phyloP scores from a whole-genome alignment of 1,284 basidiomycete species.

The Ganoderma resinaceum region DNA sequence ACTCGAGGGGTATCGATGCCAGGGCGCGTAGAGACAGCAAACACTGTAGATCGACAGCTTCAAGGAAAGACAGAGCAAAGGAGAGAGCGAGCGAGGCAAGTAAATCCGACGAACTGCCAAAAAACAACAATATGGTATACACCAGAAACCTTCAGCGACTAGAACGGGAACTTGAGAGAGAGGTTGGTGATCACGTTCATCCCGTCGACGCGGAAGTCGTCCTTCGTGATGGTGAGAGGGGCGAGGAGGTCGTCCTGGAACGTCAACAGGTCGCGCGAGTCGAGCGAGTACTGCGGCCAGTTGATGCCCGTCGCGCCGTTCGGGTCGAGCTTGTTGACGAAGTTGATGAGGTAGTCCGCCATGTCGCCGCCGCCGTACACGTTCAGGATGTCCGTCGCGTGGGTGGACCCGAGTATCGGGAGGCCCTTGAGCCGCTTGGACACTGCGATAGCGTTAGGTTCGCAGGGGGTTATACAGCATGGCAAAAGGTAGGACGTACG shows the following conservation, averaged over 20 bases:
- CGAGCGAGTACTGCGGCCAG: constrained; percentile 33
- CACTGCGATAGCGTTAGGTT: constrained; percentile 38
- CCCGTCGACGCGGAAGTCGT: constrained; percentile 41
- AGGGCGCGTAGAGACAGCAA: neutral
- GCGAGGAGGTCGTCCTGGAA: constrained; percentile 31
- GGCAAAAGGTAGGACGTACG: constrained; percentile 38
- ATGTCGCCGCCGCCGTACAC: constrained; percentile 33
- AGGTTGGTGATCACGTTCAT: constrained; percentile 50
- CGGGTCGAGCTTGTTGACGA: constrained; percentile 38
- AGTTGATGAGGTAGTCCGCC: constrained; percentile 36
- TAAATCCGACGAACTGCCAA: neutral
- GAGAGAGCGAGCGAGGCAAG: neutral
- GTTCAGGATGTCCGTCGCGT: constrained; percentile 34
- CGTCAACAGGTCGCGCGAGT: constrained; percentile 32
- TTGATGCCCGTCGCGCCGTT: constrained; percentile 30
- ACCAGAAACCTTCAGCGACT: neutral
- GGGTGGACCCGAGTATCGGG: constrained; percentile 49
- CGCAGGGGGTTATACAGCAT: neutral
- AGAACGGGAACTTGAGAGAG: constrained; percentile 46
- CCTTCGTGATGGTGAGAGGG: constrained; percentile 37
- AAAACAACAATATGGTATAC: neutral
- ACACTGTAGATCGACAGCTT: too few species aligned
- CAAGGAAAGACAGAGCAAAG: neutral
- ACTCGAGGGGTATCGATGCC: too few species aligned
- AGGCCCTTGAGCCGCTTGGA: constrained; percentile 52